These are phyloP conservation scores for Zopfia rhizophila DNA, from an alignment of 2,329 filamentous ascomycete genomes.

Conservation along the genomic window DNA sequence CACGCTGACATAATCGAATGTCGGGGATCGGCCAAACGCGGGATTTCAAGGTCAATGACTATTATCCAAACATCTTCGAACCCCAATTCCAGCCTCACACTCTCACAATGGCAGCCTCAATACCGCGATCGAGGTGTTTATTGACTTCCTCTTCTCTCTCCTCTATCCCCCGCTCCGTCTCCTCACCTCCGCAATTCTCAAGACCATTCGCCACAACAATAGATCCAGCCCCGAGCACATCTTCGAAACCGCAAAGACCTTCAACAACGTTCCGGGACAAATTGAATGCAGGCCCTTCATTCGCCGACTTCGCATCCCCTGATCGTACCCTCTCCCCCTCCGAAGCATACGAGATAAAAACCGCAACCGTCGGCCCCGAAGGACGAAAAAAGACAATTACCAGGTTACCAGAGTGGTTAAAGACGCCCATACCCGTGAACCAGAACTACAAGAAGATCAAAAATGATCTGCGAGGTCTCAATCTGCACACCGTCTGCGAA, in stretches of 20 bases:
- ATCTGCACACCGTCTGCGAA: conserved; percentile 95
- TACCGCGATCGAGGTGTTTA: conserved; percentile 46
- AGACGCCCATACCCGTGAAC: conserved; percentile 89
- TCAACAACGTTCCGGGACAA: conserved; percentile 69
- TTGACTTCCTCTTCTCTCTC: conserved; percentile 32
- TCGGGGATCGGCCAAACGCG: conserved; percentile 37
- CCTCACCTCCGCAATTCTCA: conserved; percentile 25
- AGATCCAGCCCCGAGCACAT: conserved; percentile 34
- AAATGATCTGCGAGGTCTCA: conserved; percentile 87
- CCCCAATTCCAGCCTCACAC: background rate
- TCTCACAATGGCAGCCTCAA: conserved; percentile 42
- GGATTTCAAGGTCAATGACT: conserved; percentile 30
- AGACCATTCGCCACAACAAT: conserved; percentile 48
- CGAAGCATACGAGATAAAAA: conserved; percentile 70
- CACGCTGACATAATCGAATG: conserved; percentile 6
- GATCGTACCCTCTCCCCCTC: conserved; percentile 53
- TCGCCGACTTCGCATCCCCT: conserved; percentile 69
- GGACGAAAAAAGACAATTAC: conserved; percentile 73
- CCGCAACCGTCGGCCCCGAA: conserved; percentile 68
- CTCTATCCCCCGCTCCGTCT: conserved; percentile 27
- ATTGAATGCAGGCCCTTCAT: conserved; percentile 72
- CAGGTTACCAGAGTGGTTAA: conserved; percentile 91
- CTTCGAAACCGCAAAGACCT: conserved; percentile 49
- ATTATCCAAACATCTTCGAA: too few relatives aligned
- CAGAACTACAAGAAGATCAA: conserved; percentile 96